A percentile compares a stretch with the other conserved stretches of the same genome.
These are phyloP conservation scores for Cladosporium austrohemisphaericum DNA, from an alignment of 2,329 filamentous ascomycete species.

Conservation along the genomic window DNA sequence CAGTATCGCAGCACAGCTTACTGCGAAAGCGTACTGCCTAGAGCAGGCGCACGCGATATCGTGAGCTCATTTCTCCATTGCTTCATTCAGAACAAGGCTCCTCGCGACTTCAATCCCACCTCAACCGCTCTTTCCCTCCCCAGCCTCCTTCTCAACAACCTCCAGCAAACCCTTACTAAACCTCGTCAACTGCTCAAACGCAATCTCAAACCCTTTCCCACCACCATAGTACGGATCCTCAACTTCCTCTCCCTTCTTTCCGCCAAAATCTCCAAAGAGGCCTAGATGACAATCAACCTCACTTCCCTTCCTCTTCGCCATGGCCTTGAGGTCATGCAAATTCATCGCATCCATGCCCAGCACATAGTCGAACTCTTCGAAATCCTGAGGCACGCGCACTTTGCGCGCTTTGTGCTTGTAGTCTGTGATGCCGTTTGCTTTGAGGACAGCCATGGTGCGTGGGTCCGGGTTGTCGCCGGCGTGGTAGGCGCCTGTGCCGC, in stretches of 20 bases:
- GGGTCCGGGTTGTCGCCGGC: constrained; percentile 70
- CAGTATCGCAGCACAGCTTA: too few species aligned
- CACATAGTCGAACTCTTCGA: constrained; percentile 84
- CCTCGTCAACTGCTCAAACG: constrained; percentile 77
- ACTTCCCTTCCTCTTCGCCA: constrained; percentile 52
- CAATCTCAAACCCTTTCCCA: constrained; percentile 71
- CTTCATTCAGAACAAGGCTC: too few species aligned
- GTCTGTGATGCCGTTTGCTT: constrained; percentile 67
- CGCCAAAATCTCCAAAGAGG: constrained; percentile 83
- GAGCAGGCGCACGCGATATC: too few species aligned
- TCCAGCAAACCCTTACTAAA: constrained; percentile 75
- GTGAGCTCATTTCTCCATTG: too few species aligned
- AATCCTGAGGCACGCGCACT: constrained; percentile 65
- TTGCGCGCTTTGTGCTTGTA: constrained; percentile 76
- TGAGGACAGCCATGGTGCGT: constrained; percentile 76
- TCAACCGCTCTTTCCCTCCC: not conserved
- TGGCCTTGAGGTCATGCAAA: constrained; percentile 63
- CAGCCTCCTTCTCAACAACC: constrained; percentile 46
- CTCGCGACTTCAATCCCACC: not conserved
- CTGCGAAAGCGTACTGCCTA: too few species aligned
- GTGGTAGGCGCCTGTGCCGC: constrained; percentile 88
- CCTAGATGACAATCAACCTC: constrained; percentile 41
- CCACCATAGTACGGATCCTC: constrained; percentile 93
- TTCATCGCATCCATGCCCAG: constrained; percentile 92
- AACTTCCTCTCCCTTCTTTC: constrained; percentile 63